Evolutionary conservation across 768 basidiomycete genomes (phyloP), one percentile per base, ranked within the genome.

Genomic region (Trametes elegans): DNA sequence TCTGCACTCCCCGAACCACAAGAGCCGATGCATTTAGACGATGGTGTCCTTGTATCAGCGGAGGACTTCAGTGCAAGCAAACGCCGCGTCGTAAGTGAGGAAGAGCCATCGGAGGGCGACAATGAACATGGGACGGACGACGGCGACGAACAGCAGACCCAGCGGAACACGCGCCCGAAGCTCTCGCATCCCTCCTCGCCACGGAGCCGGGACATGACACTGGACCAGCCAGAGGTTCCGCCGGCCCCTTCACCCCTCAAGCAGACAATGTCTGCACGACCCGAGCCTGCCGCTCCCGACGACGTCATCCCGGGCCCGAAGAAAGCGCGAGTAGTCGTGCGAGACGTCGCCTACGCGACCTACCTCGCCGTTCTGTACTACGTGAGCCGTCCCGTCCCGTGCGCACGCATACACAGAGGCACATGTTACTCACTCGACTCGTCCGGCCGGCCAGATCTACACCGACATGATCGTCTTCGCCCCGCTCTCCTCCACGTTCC

Each of bases 401-500:
- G 29, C 36, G 3, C 47, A 29, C 35, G 31, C 16, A n/a, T n/a
- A 23, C 3, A 24, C 10, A 24, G 6, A 19, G 40, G 9, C n/a
- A 21, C 24, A 2, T 5, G 14, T 43, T 19, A 26, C 23, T 27
- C n/a, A n/a, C n/a, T n/a, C n/a, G n/a, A 1, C 41, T 19, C 5
- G 21, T 8, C 3, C 4, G 5, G 18, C 10, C 4, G 8, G 7
- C 18, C 24, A 92, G 91, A 73, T 94, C 23, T 95, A 94, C 67
- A 94, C 92, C 14, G 90, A 93, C 63, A 79, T 78, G 24, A 88
- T 94, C 59, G 78, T 85, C 26, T 94, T 94, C 60, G 89, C 93
- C 0, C 92, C 92, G 0, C 73, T 94, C 16, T 83, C 90, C 0
- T 94, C 93, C 6, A 79, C 82, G 28, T 87, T 88, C 59, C 62